phyloP scores from a whole-genome alignment of 169 alveolate genomes.

The Cryptosporidium canis region DNA sequence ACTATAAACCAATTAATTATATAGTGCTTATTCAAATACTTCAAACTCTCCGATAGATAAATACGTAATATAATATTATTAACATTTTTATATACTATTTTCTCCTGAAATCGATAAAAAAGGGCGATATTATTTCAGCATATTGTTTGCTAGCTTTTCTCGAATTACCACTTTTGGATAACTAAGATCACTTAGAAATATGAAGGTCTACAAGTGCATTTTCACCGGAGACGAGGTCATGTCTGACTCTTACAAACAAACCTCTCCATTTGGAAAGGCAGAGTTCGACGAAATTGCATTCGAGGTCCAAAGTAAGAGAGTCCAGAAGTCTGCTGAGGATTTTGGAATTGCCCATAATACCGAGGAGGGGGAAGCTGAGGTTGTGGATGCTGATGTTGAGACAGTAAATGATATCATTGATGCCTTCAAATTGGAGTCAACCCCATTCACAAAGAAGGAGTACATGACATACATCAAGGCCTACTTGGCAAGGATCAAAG shows the following conservation, averaged over 20 bases:
- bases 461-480: constrained; percentile 89
- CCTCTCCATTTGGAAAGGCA: constrained; percentile 85
- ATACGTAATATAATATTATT: neutral
- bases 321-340: constrained; percentile 89
- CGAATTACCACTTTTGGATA: constrained; percentile 5
- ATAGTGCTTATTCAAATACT: neutral
- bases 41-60: neutral
- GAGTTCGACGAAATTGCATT: constrained; percentile 87
- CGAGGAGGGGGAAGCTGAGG: constrained; percentile 85
- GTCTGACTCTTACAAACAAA: constrained; percentile 89
- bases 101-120: neutral
- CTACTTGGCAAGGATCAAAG: constrained; percentile 87
- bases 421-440: constrained; percentile 89
- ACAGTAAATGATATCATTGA: constrained; percentile 91
- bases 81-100: neutral
- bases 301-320: constrained; percentile 87
- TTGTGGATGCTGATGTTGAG: constrained; percentile 85
- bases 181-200: neutral
- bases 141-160: neutral
- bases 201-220: constrained; percentile 87
- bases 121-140: neutral
- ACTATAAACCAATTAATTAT: neutral
- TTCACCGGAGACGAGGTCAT: constrained; percentile 91
- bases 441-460: constrained; percentile 91
- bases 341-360: constrained; percentile 91